phyloP scores from a whole-genome alignment of 139 green algal genomes.

The Limnomonas spitsbergensis region DNA sequence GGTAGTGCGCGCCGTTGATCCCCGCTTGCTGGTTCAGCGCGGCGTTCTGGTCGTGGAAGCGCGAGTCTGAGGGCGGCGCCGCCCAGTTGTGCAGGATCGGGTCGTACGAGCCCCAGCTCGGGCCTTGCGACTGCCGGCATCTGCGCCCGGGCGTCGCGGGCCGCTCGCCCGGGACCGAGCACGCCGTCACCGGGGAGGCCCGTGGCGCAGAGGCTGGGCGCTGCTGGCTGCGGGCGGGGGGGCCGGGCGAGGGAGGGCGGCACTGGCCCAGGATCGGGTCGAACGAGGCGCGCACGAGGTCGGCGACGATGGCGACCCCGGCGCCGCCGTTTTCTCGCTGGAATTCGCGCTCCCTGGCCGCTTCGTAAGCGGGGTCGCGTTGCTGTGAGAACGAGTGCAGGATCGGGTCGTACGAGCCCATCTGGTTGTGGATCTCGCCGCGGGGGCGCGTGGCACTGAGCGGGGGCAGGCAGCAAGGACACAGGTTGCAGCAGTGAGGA shows the following conservation, averaged over 20 bases:
- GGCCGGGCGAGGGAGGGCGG: neutral
- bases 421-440: neutral
- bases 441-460: neutral
- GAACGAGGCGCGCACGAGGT: conserved; percentile 1
- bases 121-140: neutral
- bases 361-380: neutral
- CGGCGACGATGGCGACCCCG: neutral
- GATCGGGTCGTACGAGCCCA: conserved; percentile 18
- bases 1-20: neutral
- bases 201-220: conserved; percentile 4
- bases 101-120: conserved; percentile 14
- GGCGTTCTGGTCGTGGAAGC: conserved; percentile 5
- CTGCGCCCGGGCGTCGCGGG: neutral
- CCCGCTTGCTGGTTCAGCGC: neutral
- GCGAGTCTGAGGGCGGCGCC: neutral
- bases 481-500: too few relatives aligned
- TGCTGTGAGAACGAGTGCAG: neutral
- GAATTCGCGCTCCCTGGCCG: neutral
- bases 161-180: neutral
- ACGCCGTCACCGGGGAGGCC: neutral
- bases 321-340: neutral
- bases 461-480: too few relatives aligned
- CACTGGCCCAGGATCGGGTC: conserved; percentile 9
- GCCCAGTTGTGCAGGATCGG: conserved; percentile 11
- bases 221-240: neutral